These are phyloP conservation scores for Proliferodiscus dingleyae DNA, from an alignment of 2,329 filamentous ascomycete species.

Conservation along the genomic window DNA sequence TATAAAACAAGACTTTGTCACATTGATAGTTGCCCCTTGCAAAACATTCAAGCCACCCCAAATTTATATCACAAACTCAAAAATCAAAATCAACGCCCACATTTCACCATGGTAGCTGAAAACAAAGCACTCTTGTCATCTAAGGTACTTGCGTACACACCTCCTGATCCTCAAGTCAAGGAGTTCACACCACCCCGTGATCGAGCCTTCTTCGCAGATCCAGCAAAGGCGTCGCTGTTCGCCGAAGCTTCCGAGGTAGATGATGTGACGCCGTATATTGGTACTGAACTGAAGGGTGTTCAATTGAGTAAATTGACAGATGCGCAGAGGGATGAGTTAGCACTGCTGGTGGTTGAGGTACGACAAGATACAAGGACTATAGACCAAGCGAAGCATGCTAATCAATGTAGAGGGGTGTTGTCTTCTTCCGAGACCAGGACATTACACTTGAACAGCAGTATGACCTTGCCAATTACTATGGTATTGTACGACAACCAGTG, in stretches of 20 bases:
- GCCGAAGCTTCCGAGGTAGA: constrained; percentile 25
- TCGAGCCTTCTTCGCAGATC: constrained; percentile 24
- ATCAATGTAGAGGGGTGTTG: constrained; percentile 36
- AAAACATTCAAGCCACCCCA: too few species aligned
- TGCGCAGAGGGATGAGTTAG: constrained; percentile 70
- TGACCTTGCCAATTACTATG: constrained; percentile 43
- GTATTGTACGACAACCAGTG: constrained; percentile 23
- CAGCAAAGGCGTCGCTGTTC: constrained; percentile 37
- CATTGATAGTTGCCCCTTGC: too few species aligned
- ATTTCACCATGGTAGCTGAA: too few species aligned
- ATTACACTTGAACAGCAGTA: constrained; percentile 40
- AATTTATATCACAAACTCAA: too few species aligned
- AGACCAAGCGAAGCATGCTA: background rate
- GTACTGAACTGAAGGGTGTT: constrained; percentile 62
- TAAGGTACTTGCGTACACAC: too few species aligned
- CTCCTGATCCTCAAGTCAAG: too few species aligned
- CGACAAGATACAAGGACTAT: background rate
- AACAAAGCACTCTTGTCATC: too few species aligned
- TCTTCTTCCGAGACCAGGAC: constrained; percentile 47
- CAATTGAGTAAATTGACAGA: constrained; percentile 62
- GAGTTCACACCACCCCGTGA: too few species aligned
- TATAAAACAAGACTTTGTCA: too few species aligned
- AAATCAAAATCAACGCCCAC: too few species aligned
- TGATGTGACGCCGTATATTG: constrained; percentile 58
- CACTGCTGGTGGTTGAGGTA: constrained; percentile 62